Evolutionary conservation across 2,329 filamentous ascomycete species (phyloP), one percentile per base, ranked within the genome.

Genomic region (Colletotrichum sp.): DNA sequence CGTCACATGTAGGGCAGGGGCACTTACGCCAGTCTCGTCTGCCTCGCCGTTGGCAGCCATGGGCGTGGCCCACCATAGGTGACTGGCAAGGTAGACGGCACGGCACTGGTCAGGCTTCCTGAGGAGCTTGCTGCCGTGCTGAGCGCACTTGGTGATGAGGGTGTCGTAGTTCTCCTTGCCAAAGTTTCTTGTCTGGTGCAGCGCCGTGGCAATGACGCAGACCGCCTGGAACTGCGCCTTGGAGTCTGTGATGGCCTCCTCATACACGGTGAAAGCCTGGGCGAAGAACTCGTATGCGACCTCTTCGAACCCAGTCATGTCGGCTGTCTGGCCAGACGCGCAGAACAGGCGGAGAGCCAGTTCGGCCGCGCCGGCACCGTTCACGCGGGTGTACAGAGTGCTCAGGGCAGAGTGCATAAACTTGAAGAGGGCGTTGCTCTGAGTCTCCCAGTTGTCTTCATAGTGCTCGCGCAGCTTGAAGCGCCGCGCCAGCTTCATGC

Each of bases 21-120:
- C 27, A 88, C 93, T 88, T 87, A 96, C 94, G 82, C 93, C 91
- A 75, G 94, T 94, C 44, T 95, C 90, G 77, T 98, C 96, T 61
- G 95, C 93, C 82, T 98, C 96, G 13, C 91, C 92, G 79, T 94
- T 93, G 22, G 92, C 91, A 3, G 92, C 88, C 76, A 95, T 94
- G 61, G 98, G 96, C 15, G 95, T 96, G 1, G 96, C 95, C 97
- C 97, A 99, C 97, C 97, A 99, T 68, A 99, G 86, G 85, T 99
- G 97, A 83, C 96, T 98, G 5, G 97, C 97, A 79, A 99, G 88
- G 82, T 98, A 99, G 13, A 99, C 97, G 0, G 97, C 97, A 28
- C 97, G 93, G 84, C 97, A 99, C 86, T 99, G 97, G 83, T 99
- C 97, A 2, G 97, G 98, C 87, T 99, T 99, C 86, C 98, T 96